These are phyloP conservation scores for Cercospora berteroae DNA, from an alignment of 2,329 filamentous ascomycete species.

Conservation along the genomic window DNA sequence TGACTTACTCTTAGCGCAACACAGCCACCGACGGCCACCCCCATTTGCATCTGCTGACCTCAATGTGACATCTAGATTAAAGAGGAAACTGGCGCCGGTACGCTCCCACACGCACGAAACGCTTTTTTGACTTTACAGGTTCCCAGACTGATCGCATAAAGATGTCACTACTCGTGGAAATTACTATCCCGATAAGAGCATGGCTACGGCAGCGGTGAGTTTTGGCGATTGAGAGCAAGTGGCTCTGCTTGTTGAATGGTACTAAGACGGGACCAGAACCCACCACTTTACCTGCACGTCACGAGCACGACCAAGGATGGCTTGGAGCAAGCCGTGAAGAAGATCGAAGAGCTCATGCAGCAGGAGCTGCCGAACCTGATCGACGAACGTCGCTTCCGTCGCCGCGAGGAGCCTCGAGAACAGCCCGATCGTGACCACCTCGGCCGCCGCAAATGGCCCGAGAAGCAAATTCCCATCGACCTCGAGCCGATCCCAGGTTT, in stretches of 20 bases:
- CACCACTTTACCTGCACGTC: constrained; percentile 90
- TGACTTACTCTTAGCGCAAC: constrained; percentile 49
- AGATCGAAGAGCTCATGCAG: constrained; percentile 93
- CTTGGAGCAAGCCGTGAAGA: constrained; percentile 80
- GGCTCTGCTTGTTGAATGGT: neutral
- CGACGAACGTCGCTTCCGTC: constrained; percentile 87
- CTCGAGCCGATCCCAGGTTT: constrained; percentile 92
- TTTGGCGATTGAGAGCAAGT: neutral
- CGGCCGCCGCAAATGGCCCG: constrained; percentile 96
- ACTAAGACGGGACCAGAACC: constrained; percentile 40
- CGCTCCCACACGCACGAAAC: constrained; percentile 58
- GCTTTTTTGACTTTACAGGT: constrained; percentile 46
- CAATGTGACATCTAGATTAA: constrained; percentile 89
- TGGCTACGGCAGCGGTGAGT: constrained; percentile 89
- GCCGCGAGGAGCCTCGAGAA: constrained; percentile 56
- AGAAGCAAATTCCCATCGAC: constrained; percentile 87
- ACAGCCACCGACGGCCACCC: constrained; percentile 45
- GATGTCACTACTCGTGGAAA: constrained; percentile 98
- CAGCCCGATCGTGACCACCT: constrained; percentile 85
- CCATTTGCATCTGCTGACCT: constrained; percentile 94
- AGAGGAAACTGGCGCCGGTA: constrained; percentile 99
- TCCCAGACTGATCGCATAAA: constrained; percentile 62
- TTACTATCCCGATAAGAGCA: constrained; percentile 95
- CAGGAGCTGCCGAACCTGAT: constrained; percentile 94
- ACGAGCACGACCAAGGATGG: constrained; percentile 90